These are phyloP conservation scores for Aspergillus arachidicola DNA, from an alignment of 2,329 filamentous ascomycete species.

Conservation along the genomic window DNA sequence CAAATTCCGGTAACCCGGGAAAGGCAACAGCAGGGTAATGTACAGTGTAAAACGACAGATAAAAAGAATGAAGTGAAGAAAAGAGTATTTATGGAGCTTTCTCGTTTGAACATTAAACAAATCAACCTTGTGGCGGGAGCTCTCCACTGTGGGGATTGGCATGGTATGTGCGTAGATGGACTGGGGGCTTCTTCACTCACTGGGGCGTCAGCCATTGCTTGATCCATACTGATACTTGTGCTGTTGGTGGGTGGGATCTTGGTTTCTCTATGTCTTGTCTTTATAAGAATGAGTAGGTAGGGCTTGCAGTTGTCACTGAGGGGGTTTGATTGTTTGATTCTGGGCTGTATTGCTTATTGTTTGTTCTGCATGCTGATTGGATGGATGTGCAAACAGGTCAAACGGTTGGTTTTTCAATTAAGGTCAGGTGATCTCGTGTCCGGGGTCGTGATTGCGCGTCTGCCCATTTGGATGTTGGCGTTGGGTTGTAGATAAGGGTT, in stretches of 20 bases:
- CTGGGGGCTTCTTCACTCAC: not conserved
- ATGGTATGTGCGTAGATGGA: constrained; percentile 5
- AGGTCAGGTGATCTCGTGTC: constrained; percentile 36
- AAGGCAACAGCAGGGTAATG: not conserved
- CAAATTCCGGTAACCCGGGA: not conserved
- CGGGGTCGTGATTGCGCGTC: constrained; percentile 17
- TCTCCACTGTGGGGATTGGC: constrained; percentile 6
- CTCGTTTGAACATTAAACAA: not conserved
- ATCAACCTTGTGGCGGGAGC: not conserved
- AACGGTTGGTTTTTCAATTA: constrained; percentile 20
- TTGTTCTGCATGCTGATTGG: not conserved
- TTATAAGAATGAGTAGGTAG: not conserved
- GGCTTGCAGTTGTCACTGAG: not conserved
- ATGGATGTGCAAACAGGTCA: constrained; percentile 16
- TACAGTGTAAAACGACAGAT: not conserved
- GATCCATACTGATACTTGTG: not conserved
- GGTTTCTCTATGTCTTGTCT: not conserved
- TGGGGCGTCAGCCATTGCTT: not conserved
- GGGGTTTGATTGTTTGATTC: not conserved
- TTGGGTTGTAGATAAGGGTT: not conserved
- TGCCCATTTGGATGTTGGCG: not conserved
- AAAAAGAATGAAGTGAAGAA: not conserved
- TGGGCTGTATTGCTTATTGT: not conserved
- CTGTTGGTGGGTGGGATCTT: not conserved
- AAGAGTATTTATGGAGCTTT: not conserved